Evolutionary conservation across 2,329 filamentous ascomycete genomes (phyloP), one percentile per base, ranked within the genome.

Genomic region (Camillea tinctor): DNA sequence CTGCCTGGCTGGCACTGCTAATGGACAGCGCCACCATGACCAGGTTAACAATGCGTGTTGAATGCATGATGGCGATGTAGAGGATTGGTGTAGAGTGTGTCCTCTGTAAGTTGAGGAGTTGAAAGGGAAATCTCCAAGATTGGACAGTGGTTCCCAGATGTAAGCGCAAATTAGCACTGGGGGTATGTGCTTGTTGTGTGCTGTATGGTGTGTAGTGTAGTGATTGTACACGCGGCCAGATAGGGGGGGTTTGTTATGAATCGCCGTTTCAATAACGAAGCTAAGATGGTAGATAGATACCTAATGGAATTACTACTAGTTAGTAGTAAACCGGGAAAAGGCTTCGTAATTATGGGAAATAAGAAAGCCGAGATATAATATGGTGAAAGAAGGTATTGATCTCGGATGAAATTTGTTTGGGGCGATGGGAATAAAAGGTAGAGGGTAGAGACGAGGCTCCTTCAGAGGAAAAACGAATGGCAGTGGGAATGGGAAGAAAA

Each of bases 1-100:
- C 70, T 57, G 74, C 82, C 66, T 84, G 80, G 51, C 79, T 79
- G 44, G 81, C 73, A 52, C 75, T 76, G 57, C 79, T 63, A 60
- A 82, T 69, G 50, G 80, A 80, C 55, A 85, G 73, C 50, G 79
- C 80, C 65, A 83, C 72, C 63, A 84, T 68, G 59, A 85, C 71
- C 60, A 84, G 70, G 68, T 79, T 75, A 36, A 83, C 60, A 54
- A 81, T 66, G 59, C 77, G 77, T 57, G 73, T 74, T 24, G 78
- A 72, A 69, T 80, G 80, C 84, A 86, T 86, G 58, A 55, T 75
- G 71, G 48, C 52, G 36, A 44, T 44, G 36, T 44, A 15, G 36
- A 11, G 36, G 17, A 44, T 17, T 44, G 36, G 36, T 44, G 15
- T 44, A 15, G 36, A 7, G 17, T 44, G 17, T 44, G 36, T 44